A percentile compares a stretch with the other conserved stretches of the same genome.
Conservation (phyloP, 768 basidiomycete species). For the Leccinum uliginosum region DNA sequence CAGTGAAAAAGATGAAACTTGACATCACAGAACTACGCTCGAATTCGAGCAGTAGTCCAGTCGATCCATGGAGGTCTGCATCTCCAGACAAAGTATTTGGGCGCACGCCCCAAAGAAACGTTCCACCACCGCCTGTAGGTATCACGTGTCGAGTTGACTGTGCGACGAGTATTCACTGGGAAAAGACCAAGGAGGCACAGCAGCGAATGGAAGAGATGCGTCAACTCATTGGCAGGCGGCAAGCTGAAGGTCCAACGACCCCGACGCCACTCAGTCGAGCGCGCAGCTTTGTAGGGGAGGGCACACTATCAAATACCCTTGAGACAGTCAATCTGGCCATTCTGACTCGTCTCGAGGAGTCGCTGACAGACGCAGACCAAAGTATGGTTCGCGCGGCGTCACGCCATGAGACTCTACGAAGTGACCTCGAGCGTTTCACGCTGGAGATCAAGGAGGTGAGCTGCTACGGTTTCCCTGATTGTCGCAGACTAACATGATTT, state of each 20-base stretch:
- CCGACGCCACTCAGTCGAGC: constrained; percentile 48
- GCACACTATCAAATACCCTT: constrained; percentile 9
- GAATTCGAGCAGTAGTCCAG: constrained; percentile 20
- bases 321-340: constrained; percentile 14
- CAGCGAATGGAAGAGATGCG: constrained; percentile 84
- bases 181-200: constrained; percentile 73
- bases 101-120: constrained; percentile 43
- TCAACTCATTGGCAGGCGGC: constrained; percentile 59
- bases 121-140: constrained; percentile 40
- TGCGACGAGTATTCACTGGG: constrained; percentile 6
- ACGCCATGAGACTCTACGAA: constrained; percentile 53
- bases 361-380: constrained; percentile 55
- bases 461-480: not conserved
- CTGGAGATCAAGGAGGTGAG: constrained; percentile 58
- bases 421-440: constrained; percentile 45
- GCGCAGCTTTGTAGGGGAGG: constrained; percentile 31
- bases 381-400: constrained; percentile 47
- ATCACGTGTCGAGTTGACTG: constrained; percentile 1
- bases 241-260: constrained; percentile 41
- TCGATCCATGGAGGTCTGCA: constrained; percentile 40
- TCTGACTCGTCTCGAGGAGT: constrained; percentile 42
- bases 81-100: constrained; percentile 53
- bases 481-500: not conserved
- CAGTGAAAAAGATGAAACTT: constrained; percentile 70
- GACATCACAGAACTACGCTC: constrained; percentile 50